Base-by-base conservation (phyloP, 2,329 filamentous ascomycete genomes). In the Fusarium oligoseptatum region DNA sequence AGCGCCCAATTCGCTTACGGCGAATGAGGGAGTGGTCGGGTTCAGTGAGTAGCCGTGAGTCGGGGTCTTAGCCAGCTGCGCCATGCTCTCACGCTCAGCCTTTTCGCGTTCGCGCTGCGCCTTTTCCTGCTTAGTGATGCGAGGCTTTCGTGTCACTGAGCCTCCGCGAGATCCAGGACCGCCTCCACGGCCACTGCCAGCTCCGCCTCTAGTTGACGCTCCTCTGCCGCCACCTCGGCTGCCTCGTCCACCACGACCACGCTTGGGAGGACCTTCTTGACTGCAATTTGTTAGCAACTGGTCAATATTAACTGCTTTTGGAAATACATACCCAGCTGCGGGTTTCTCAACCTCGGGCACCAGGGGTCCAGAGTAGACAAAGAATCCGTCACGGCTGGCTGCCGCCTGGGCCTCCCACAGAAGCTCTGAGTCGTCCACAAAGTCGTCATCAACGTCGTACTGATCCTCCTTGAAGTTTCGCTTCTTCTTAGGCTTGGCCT, bases 391-490 rank as follows among this genome's bases (percentile, higher is more conserved):
- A 77, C 96, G 94, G 76, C 94, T 96, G 56, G 97, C 95, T 6
- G 96, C 95, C 8, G 96, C 96, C 81, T 97, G 94, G 80, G 97
- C 95, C 83, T 98, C 95, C 96, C 96, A 98, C 1, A 97, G 88
- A 80, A 98, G 83, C 82, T 99, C 97, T 1, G 95, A 97, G 81
- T 99, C 97, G 79, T 99, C 97, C 66, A 96, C 91, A 83, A 96
- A 96, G 63, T 93, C 93, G 79, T 95, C 94, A 57, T 94, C 92
- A 78, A 93, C 92, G 80, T 96, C 94, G 78, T 95, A 95, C 78
- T 95, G 92, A 83, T 97, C 93, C 81, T 95, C 91, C 81, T 93
- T 92, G 83, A 93, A 92, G 79, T 93, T 93, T 65, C 94, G 90
- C 84, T 95, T 95, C 87, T 95, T 95, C 82, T 94, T 93, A 0